Evolutionary conservation across 2,329 filamentous ascomycete species (phyloP).

Genomic region (Verticillium klebahnii): DNA sequence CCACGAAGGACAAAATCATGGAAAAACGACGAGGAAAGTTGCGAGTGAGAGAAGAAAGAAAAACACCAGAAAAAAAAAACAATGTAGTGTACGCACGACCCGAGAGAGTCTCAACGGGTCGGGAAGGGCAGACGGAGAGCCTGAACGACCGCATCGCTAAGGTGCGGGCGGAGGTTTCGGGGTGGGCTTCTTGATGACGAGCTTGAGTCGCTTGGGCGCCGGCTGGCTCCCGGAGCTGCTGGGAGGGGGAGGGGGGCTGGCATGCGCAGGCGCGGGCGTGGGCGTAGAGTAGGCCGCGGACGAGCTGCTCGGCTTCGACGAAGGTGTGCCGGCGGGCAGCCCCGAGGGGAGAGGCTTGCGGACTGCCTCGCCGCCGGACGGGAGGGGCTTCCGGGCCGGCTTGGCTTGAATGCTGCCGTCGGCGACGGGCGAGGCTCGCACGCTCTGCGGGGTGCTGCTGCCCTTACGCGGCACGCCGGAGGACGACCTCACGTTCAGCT

Average conservation of each 20-base stretch:
- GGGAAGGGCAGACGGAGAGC: neutral
- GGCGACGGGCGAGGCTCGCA: slow-evolving; percentile 18
- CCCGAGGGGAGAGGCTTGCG: slow-evolving; percentile 26
- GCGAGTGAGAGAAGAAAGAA: neutral
- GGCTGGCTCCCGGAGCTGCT: neutral
- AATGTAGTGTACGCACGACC: neutral
- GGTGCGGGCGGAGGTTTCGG: neutral
- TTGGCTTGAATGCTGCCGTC: slow-evolving; percentile 25
- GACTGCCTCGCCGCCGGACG: slow-evolving; percentile 18
- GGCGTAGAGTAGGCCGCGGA: slow-evolving; percentile 1
- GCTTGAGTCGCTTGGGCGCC: slow-evolving; percentile 11
- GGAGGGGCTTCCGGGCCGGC: slow-evolving; percentile 29
- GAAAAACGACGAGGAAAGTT: neutral
- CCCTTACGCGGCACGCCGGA: slow-evolving; percentile 6
- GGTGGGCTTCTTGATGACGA: slow-evolving; percentile 13
- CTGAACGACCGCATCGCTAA: neutral
- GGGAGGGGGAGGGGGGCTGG: slow-evolving; percentile 2
- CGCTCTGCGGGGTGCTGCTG: slow-evolving; percentile 3
- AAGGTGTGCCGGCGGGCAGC: slow-evolving; percentile 4
- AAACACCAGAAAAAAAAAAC: neutral
- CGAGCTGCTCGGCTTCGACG: slow-evolving; percentile 1
- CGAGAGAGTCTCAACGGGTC: neutral
- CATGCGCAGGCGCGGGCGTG: neutral
- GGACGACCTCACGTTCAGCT: slow-evolving; percentile 5
- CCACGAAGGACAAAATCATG: neutral